A percentile compares a stretch with the other conserved stretches of the same genome.
These are phyloP conservation scores for Lichtheimia ramosa DNA, from an alignment of 371 early-diverging fungal genomes.

Conservation along the genomic window DNA sequence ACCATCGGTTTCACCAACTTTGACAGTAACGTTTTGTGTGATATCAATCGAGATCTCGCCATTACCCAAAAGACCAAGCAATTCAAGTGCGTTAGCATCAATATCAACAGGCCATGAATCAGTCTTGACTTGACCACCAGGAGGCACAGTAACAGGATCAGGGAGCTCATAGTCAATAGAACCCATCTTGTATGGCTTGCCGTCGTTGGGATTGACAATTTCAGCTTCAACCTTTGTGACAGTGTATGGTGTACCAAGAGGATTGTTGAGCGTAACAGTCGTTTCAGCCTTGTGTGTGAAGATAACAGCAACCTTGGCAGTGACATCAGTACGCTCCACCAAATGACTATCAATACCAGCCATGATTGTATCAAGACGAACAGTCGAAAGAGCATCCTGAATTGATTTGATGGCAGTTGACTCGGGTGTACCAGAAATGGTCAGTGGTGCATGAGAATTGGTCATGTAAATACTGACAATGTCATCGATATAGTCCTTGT, in stretches of 20 bases:
- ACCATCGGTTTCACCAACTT: constrained; percentile 33
- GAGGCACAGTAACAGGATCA: constrained; percentile 29
- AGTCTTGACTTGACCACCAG: constrained; percentile 22
- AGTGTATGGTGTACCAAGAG: constrained; percentile 35
- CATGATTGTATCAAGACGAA: constrained; percentile 42
- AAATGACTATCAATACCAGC: constrained; percentile 37
- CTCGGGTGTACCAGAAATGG: constrained; percentile 35
- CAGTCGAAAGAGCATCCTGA: constrained; percentile 42
- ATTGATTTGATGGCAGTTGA: constrained; percentile 46
- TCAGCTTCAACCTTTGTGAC: constrained; percentile 29
- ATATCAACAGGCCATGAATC: constrained; percentile 24
- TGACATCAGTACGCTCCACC: constrained; percentile 35
- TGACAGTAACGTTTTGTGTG: constrained; percentile 32
- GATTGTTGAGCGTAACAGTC: constrained; percentile 39
- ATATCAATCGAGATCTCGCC: constrained; percentile 25
- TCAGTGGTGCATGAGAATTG: constrained; percentile 39
- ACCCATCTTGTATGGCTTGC: constrained; percentile 25
- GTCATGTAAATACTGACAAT: constrained; percentile 37
- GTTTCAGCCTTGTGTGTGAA: constrained; percentile 22
- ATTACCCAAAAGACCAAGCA: constrained; percentile 13
- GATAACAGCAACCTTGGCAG: constrained; percentile 28
- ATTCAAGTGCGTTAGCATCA: constrained; percentile 19
- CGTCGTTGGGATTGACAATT: constrained; percentile 9
- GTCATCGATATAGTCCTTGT: constrained; percentile 16
- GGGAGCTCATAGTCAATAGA: constrained; percentile 24